phyloP scores from a whole-genome alignment of 2,329 filamentous ascomycete species.

The Fusarium sp. region DNA sequence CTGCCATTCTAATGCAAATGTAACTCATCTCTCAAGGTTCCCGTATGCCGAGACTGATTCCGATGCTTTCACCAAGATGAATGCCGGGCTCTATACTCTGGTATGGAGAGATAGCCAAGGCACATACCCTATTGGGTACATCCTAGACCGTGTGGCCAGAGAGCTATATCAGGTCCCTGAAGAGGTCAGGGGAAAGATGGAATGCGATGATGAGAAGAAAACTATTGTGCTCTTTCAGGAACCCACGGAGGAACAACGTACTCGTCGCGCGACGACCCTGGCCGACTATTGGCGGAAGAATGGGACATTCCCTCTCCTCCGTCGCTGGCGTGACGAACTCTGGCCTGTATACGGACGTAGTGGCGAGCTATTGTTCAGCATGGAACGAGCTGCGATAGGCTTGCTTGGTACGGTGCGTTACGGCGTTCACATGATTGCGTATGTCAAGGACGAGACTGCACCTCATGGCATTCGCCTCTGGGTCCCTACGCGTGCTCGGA shows the following conservation, averaged over 20 bases:
- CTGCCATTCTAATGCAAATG: neutral
- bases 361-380: conserved; percentile 72
- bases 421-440: conserved; percentile 84
- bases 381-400: conserved; percentile 79
- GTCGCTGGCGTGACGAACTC: conserved; percentile 82
- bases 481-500: conserved; percentile 79
- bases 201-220: conserved; percentile 66
- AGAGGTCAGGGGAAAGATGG: conserved; percentile 65
- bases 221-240: conserved; percentile 72
- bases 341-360: conserved; percentile 80
- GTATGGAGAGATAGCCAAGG: conserved; percentile 71
- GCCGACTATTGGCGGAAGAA: conserved; percentile 74
- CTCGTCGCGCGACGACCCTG: conserved; percentile 63
- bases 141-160: conserved; percentile 61
- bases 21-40: conserved; percentile 65
- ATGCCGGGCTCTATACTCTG: conserved; percentile 73
- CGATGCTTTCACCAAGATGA: conserved; percentile 62
- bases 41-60: conserved; percentile 76
- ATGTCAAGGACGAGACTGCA: conserved; percentile 57
- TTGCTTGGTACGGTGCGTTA: conserved; percentile 82
- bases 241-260: conserved; percentile 70
- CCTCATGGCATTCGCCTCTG: conserved; percentile 77
- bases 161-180: conserved; percentile 60
- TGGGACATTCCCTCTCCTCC: conserved; percentile 77
- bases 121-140: conserved; percentile 70